A percentile compares a stretch with the other conserved stretches of the same genome.
Conservation (phyloP, 345 rosid species). For the Citrus glauca region DNA sequence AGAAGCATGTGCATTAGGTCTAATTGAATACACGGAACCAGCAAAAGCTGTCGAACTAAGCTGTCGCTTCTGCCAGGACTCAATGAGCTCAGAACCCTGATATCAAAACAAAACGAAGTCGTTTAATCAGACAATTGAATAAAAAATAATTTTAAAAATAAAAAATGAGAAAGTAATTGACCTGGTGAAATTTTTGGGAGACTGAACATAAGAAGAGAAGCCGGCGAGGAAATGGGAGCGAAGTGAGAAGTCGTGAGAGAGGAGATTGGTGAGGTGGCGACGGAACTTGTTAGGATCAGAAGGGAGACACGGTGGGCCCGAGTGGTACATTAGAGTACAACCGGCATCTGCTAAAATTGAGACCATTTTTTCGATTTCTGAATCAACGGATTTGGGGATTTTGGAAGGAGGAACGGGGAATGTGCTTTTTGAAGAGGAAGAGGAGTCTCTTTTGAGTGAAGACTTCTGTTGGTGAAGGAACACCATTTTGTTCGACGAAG, state of each 20-base stretch:
- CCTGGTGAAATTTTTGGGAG: slow-evolving; percentile 58
- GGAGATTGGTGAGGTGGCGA: slow-evolving; percentile 47
- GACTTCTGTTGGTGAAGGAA: slow-evolving; percentile 47
- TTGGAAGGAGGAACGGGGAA: slow-evolving; percentile 34
- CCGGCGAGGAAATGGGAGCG: slow-evolving; percentile 53
- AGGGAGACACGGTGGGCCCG: slow-evolving; percentile 66
- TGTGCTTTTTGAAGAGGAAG: slow-evolving; percentile 32
- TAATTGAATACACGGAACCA: slow-evolving; percentile 61
- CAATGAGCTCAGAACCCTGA: slow-evolving; percentile 51
- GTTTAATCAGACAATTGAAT: background rate
- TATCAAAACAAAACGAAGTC: background rate
- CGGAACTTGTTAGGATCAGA: slow-evolving; percentile 59
- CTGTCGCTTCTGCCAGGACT: slow-evolving; percentile 40
- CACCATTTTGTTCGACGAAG: slow-evolving; percentile 37
- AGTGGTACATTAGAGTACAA: slow-evolving; percentile 57
- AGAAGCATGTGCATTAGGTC: slow-evolving; percentile 62
- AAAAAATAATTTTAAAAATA: background rate
- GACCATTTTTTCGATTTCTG: slow-evolving; percentile 44
- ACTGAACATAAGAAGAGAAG: slow-evolving; percentile 45
- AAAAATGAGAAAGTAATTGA: background rate
- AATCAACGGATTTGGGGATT: slow-evolving; percentile 32
- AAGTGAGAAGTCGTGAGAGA: slow-evolving; percentile 32
- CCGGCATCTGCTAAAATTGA: slow-evolving; percentile 70
- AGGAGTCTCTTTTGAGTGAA: slow-evolving; percentile 42
- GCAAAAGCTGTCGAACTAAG: slow-evolving; percentile 55